Conservation (phyloP, 2,329 filamentous ascomycete genomes). For the Calonectria pauciramosa region DNA sequence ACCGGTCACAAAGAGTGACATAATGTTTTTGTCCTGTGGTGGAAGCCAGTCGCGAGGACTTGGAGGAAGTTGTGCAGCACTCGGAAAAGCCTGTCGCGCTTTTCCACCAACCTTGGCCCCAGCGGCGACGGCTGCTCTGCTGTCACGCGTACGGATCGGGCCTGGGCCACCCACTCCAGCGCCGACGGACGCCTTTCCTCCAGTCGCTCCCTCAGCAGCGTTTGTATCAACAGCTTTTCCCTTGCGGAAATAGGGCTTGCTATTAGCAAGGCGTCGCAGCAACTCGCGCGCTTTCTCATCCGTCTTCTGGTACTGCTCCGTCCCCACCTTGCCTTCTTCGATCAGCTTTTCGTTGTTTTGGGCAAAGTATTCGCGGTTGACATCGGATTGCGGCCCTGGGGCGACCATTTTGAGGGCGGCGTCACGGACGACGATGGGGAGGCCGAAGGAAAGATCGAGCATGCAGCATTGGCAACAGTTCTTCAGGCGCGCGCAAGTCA, state of each 20-base stretch:
- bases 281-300: constrained; percentile 96
- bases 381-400: constrained; percentile 89
- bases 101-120: constrained; percentile 63
- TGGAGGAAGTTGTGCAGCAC: constrained; percentile 81
- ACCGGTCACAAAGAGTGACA: constrained; percentile 93
- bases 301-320: constrained; percentile 95
- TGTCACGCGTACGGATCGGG: constrained; percentile 83
- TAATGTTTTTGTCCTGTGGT: constrained; percentile 86
- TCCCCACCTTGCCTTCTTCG: constrained; percentile 86
- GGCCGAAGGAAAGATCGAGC: constrained; percentile 95
- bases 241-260: constrained; percentile 95
- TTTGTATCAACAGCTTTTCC: constrained; percentile 78
- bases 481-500: constrained; percentile 96
- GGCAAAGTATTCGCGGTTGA: constrained; percentile 97
- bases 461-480: constrained; percentile 99
- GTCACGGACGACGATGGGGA: constrained; percentile 95
- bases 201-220: constrained; percentile 51
- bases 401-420: constrained; percentile 98
- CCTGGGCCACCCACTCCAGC: constrained; percentile 76
- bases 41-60: constrained; percentile 88
- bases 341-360: constrained; percentile 97
- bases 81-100: constrained; percentile 73
- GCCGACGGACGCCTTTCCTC: constrained; percentile 64
- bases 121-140: constrained; percentile 63
- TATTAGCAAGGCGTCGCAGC: constrained; percentile 85